phyloP scores from a whole-genome alignment of 2,329 filamentous ascomycete species.

The Tolypocladium sp. region DNA sequence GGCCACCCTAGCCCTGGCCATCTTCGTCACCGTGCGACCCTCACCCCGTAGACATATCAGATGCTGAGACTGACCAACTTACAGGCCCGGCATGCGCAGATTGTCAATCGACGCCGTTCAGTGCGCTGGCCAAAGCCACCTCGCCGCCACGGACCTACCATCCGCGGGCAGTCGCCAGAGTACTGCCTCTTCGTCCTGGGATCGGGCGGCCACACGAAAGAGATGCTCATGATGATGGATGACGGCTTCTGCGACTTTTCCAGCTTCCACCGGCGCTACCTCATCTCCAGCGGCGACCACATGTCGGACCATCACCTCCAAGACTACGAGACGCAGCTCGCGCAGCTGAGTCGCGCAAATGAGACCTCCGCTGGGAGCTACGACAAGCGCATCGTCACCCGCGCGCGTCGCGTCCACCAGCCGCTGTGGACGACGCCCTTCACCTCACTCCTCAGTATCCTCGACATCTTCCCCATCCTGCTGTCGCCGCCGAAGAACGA shows the following conservation, averaged over 20 bases:
- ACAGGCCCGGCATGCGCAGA: slow-evolving; percentile 20
- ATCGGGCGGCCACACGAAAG: slow-evolving; percentile 87
- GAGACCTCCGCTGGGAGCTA: slow-evolving; percentile 37
- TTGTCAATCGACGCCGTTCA: slow-evolving; percentile 12
- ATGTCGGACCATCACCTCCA: slow-evolving; percentile 61
- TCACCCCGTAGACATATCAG: background rate
- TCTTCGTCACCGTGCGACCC: slow-evolving; percentile 20
- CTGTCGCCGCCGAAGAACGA: slow-evolving; percentile 18
- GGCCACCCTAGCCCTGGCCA: slow-evolving; percentile 9
- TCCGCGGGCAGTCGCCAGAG: slow-evolving; percentile 8
- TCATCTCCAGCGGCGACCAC: slow-evolving; percentile 67
- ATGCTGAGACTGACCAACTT: background rate
- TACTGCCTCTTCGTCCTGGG: slow-evolving; percentile 78
- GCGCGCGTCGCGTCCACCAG: slow-evolving; percentile 78
- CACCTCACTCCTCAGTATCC: slow-evolving; percentile 57
- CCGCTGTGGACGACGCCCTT: slow-evolving; percentile 63
- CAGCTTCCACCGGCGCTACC: slow-evolving; percentile 65
- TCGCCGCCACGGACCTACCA: background rate
- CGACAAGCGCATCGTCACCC: slow-evolving; percentile 58
- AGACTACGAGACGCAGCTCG: slow-evolving; percentile 28
- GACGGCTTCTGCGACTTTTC: slow-evolving; percentile 41
- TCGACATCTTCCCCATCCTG: slow-evolving; percentile 51
- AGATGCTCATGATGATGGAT: slow-evolving; percentile 81
- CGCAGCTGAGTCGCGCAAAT: slow-evolving; percentile 8
- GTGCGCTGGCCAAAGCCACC: slow-evolving; percentile 6